Conservation (phyloP, 345 rosid genomes). For the Boechera stricta region DNA sequence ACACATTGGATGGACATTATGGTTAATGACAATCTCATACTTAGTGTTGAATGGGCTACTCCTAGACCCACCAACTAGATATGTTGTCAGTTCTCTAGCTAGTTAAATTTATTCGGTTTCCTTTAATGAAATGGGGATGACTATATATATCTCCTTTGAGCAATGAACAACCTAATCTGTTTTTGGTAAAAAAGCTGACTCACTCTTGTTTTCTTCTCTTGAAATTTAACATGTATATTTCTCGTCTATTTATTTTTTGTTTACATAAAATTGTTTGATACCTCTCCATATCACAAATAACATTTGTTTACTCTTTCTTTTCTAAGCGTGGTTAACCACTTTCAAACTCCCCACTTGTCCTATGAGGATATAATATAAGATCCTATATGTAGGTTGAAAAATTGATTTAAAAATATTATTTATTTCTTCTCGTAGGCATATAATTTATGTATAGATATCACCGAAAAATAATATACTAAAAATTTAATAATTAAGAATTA, state of each 20-base stretch:
- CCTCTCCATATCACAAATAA: too few species aligned
- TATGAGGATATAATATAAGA: too few species aligned
- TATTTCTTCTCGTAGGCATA: not conserved
- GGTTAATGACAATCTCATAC: too few species aligned
- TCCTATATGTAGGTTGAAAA: too few species aligned
- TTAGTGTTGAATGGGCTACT: constrained; percentile 76
- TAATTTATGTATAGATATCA: not conserved
- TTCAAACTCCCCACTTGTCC: not conserved
- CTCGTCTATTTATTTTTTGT: not conserved
- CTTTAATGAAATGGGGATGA: too few species aligned
- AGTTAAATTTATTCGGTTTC: too few species aligned
- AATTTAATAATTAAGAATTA: not conserved
- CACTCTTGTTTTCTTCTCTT: not conserved
- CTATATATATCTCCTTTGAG: too few species aligned
- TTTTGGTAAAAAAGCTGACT: not conserved
- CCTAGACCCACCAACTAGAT: constrained; percentile 59
- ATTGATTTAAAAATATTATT: too few species aligned
- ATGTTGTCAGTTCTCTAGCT: not conserved
- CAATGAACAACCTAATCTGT: too few species aligned
- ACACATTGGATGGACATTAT: constrained; percentile 63
- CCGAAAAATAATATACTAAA: not conserved
- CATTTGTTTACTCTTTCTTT: too few species aligned
- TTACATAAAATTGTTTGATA: too few species aligned
- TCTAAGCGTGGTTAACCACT: not conserved
- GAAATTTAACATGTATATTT: constrained; percentile 11